Base-by-base conservation (phyloP, 2,329 filamentous ascomycete genomes). In the Teratosphaeria gauchensis region DNA sequence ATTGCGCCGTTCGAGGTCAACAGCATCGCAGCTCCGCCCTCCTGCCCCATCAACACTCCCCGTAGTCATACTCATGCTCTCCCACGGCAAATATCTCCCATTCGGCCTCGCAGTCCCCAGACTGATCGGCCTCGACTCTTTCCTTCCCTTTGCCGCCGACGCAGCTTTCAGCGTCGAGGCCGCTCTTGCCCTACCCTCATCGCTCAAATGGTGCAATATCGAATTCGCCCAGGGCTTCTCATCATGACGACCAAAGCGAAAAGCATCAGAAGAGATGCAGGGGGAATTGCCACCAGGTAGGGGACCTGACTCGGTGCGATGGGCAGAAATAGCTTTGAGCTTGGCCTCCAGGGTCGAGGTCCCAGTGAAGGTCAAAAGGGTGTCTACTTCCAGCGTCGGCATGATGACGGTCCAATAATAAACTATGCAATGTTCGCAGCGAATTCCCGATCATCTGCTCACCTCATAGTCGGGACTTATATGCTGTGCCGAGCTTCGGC, bases 71-170 rank as follows among this genome's bases (percentile, higher is more conserved):
- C 80, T 82, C 54, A 97, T 74, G 63, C 87, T 81, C 64, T 92
- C 85, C 68, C 97, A 86, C 19, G 94, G 94, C 70, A 99, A 99
- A 74, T 95, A 90, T 71, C 92, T 86, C 60, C 89, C 84, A 14
- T 90, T 92, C 4, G 94, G 94, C 21, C 99, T 78, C 3, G 94
- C 94, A 56, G 94, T 94, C 57, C 94, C 94, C 1, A 99, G 85
- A 1, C 91, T 96, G 69, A 99, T 94, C 59, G 96, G 76, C 14
- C 88, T 90, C 0, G 91, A 90, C 48, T 81, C 89, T 69, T 88
- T 88, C 57, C 97, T 82, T 71, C 86, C 87, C 58, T 82, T 83
- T 52, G 92, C 92, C 4, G 91, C 91, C 61, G 42, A 48, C 42
- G 19, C 42, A 48, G 82, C 80, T 75, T 97, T 97, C 61, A 99